Evolutionary conservation across 78 protist genomes (phyloP).

Genomic region (Cyanophora paradoxa): DNA sequence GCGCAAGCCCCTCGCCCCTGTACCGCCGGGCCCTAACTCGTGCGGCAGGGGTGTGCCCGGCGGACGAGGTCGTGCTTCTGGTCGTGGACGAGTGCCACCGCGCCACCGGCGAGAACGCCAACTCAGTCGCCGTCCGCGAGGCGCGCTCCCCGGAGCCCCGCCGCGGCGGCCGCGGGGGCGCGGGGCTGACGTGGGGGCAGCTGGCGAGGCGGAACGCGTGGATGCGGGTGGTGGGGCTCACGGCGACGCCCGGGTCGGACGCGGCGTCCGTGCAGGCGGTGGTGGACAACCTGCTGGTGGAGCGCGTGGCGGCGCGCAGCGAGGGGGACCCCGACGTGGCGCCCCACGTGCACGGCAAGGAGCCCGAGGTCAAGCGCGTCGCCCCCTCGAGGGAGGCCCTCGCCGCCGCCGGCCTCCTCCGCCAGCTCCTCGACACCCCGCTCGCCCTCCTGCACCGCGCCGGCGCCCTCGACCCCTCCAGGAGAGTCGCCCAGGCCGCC

Average conservation of each 20-base stretch:
- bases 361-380: neutral
- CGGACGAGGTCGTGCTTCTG: conserved; percentile 21
- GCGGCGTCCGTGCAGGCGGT: conserved; percentile 46
- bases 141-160: neutral
- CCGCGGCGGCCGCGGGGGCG: neutral
- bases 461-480: too few relatives aligned
- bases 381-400: neutral
- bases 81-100: conserved; percentile 56
- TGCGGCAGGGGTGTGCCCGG: neutral
- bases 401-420: neutral
- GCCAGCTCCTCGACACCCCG: neutral
- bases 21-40: neutral
- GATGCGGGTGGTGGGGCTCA: conserved; percentile 81
- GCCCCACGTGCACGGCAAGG: neutral
- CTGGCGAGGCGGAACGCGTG: neutral
- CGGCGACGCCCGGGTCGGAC: conserved; percentile 93
- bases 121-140: too few relatives aligned
- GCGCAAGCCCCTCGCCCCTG: neutral
- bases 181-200: neutral
- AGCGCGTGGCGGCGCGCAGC: conserved; percentile 52
- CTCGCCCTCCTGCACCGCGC: neutral
- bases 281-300: conserved; percentile 53
- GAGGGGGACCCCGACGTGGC: conserved; percentile 35
- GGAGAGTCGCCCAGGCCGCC: too few relatives aligned
- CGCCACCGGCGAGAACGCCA: conserved; percentile 39